Evolutionary conservation across 129 eudicot genomes (phyloP).

Genomic region (Rutidosis leptorrhynchoides): DNA sequence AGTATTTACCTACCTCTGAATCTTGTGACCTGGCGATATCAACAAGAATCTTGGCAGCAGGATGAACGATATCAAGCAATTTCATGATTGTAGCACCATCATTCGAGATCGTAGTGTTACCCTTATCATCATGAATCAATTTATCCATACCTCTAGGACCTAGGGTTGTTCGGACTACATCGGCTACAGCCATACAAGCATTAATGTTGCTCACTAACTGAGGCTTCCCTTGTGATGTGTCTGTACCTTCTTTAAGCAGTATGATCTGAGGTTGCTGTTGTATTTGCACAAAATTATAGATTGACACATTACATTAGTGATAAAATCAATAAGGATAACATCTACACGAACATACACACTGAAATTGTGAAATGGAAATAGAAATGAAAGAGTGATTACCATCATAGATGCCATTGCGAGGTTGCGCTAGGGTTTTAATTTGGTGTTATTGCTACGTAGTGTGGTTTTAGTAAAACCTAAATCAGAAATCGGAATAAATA

Average conservation of each 20-base stretch:
- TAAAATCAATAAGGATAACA: not conserved
- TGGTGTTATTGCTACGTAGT: not conserved
- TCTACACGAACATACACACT: not conserved
- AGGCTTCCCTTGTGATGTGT: constrained; percentile 93
- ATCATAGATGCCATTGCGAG: constrained; percentile 38
- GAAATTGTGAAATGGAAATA: not conserved
- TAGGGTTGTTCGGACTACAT: constrained; percentile 91
- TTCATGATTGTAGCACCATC: constrained; percentile 99
- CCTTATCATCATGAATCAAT: constrained; percentile 91
- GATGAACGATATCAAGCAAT: constrained; percentile 92
- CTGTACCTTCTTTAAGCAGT: constrained; percentile 92
- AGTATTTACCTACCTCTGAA: constrained; percentile 74
- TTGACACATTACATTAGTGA: not conserved
- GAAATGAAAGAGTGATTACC: constrained; percentile 23
- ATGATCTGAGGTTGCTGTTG: constrained; percentile 98
- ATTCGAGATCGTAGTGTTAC: constrained; percentile 90
- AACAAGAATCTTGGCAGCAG: constrained; percentile 96
- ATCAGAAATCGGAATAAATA: not conserved
- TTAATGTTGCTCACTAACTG: constrained; percentile 91
- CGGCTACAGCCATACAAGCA: constrained; percentile 90
- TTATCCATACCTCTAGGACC: constrained; percentile 99
- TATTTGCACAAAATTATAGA: not conserved
- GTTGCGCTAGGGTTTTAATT: constrained; percentile 18
- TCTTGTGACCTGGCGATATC: constrained; percentile 97
- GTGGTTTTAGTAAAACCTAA: not conserved